Evolutionary conservation across 2,329 filamentous ascomycete species (phyloP), one percentile per base, ranked within the genome.

Genomic region (Trichoderma sp.): DNA sequence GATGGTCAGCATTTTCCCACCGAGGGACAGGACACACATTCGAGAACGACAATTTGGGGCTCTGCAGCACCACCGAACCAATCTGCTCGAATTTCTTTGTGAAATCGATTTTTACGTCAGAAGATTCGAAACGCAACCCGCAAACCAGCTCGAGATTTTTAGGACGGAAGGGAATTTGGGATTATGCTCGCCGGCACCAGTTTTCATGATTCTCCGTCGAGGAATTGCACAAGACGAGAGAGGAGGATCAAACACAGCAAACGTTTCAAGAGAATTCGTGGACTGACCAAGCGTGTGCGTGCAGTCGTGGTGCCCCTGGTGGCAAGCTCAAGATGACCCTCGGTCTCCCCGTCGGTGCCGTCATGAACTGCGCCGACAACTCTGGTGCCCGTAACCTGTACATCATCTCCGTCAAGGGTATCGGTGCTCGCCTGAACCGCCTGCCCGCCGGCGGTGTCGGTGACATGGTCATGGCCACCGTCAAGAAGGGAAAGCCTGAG

Each of bases 261-360:
- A 50, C 53, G 4, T 59, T 7, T 64, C 29, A 18, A 38, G 53
- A 71, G 63, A 24, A 69, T 65, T 60, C n/a, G 31, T 75, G 73
- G 65, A 82, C 84, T 86, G 81, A 86, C 83, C 76, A 80, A 80
- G 76, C 77, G 75, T 69, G 77, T 69, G 66, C 73, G 79, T 82
- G 79, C 82, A 93, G 91, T 80, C 91, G 95, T 92, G 94, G 93
- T 94, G 93, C 95, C 91, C 94, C 95, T 85, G 97, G 97, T 92
- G 97, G 97, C 94, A 99, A 99, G 94, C 94, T 98, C 85, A 98
- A 98, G 94, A 99, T 99, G 97, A 98, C 97, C 88, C 95, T 99
- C 89, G 97, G 95, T 98, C 95, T 99, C 85, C 97, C 97, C 89
- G 95, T 98, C 87, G 97, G 97, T 88, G 97, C 97, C 86, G 96